A percentile compares a stretch with the other conserved stretches of the same genome.
Conservation (phyloP, 345 rosid genomes). For the Euphorbia lathyris region DNA sequence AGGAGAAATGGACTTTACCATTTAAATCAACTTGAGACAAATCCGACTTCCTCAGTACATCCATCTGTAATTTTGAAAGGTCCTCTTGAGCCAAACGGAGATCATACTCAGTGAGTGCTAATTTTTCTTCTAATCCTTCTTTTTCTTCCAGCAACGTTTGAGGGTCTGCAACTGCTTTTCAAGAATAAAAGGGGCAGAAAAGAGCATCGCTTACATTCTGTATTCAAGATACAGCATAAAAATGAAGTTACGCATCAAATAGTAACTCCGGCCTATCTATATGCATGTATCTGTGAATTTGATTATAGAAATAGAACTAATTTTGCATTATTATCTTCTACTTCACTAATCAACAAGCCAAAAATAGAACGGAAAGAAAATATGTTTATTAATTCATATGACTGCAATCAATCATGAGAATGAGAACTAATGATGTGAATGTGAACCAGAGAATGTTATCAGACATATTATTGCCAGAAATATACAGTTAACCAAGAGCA, state of each 20-base stretch:
- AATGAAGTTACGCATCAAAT: conserved; percentile 7
- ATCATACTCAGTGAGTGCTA: conserved; percentile 81
- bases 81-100: conserved; percentile 94
- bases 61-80: conserved; percentile 61
- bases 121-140: conserved; percentile 70
- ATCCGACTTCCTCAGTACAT: conserved; percentile 64
- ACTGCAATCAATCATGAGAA: background rate
- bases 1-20: conserved; percentile 39
- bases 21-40: conserved; percentile 33
- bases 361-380: background rate
- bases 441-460: background rate
- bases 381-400: background rate
- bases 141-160: conserved; percentile 89
- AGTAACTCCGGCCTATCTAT: conserved; percentile 6
- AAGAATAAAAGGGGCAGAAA: conserved; percentile 12
- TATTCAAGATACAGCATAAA: conserved; percentile 14
- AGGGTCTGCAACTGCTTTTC: conserved; percentile 79
- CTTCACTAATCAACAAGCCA: background rate
- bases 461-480: background rate
- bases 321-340: background rate
- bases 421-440: background rate
- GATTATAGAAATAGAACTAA: background rate
- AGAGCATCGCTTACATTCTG: conserved; percentile 16
- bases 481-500: background rate
- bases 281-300: background rate